Percentiles rank a stretch among this genome's conserved stretches.
phyloP scores from a whole-genome alignment of 169 alveolate species.

The Plasmodium gaboni region DNA sequence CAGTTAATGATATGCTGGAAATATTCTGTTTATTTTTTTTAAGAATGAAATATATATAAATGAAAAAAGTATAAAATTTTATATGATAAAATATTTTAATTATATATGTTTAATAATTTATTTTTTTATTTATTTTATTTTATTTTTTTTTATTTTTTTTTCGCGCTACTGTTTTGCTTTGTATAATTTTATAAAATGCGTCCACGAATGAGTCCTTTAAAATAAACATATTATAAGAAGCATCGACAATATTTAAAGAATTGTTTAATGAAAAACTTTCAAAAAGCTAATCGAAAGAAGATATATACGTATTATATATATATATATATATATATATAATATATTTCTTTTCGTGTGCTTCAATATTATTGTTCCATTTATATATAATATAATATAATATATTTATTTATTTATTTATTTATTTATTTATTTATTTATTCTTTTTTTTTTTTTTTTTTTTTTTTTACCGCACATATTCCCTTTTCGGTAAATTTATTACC shows the following conservation, averaged over 20 bases:
- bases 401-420: too few species aligned
- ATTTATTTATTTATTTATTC: too few species aligned
- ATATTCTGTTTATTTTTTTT: slow-evolving; percentile 16
- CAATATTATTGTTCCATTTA: too few species aligned
- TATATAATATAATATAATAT: too few species aligned
- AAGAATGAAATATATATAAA: too few species aligned
- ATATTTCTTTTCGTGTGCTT: too few species aligned
- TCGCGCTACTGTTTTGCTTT: slow-evolving; percentile 37
- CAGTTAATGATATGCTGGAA: slow-evolving; percentile 39
- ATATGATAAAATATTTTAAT: neutral
- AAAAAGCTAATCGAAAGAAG: slow-evolving; percentile 24
- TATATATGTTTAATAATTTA: neutral
- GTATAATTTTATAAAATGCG: slow-evolving; percentile 28
- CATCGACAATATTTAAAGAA: slow-evolving; percentile 35
- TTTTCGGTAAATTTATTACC: slow-evolving; percentile 47
- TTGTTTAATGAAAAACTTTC: slow-evolving; percentile 63
- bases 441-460: too few species aligned
- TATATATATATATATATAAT: too few species aligned
- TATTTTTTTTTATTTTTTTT: slow-evolving; percentile 1
- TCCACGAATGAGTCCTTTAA: slow-evolving; percentile 36
- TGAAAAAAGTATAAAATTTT: neutral
- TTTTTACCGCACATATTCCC: slow-evolving; percentile 48
- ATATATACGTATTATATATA: too few species aligned
- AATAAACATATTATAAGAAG: slow-evolving; percentile 67
- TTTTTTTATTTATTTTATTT: too few species aligned